Conservation (phyloP, 169 alveolate species). For the Cryptosporidium canis region DNA sequence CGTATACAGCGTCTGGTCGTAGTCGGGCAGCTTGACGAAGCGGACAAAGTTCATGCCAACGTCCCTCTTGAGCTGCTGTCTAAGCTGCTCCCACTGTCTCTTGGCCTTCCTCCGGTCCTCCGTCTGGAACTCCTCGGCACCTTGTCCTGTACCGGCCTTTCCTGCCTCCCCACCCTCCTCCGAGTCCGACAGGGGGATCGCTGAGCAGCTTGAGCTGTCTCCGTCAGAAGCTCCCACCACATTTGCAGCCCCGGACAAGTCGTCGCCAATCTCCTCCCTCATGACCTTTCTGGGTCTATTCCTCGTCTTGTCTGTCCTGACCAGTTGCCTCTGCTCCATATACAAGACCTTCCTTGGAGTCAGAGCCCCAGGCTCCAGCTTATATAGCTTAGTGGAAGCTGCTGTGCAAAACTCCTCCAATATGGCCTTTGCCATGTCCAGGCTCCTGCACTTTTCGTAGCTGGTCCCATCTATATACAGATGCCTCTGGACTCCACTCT, state of each 20-base stretch:
- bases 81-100: conserved; percentile 46
- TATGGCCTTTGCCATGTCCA: conserved; percentile 57
- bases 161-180: not conserved
- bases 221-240: not conserved
- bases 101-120: conserved; percentile 1
- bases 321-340: not conserved
- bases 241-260: not conserved
- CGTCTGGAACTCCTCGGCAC: not conserved
- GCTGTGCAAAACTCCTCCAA: conserved; percentile 56
- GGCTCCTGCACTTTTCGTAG: not conserved
- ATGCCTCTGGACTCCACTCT: conserved; percentile 6
- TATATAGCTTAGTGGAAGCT: conserved; percentile 16
- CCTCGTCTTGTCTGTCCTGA: not conserved
- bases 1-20: conserved; percentile 45
- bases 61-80: conserved; percentile 41
- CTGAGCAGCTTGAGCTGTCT: not conserved
- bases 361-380: not conserved
- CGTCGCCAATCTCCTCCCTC: not conserved
- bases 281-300: not conserved
- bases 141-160: not conserved
- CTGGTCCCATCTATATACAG: conserved; percentile 46
- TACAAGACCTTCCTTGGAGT: conserved; percentile 29
- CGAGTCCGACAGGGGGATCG: not conserved
- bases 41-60: conserved; percentile 48
- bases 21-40: conserved; percentile 33